Base-by-base conservation (phyloP, 2,329 filamentous ascomycete genomes). In the Esteya vermicola region DNA sequence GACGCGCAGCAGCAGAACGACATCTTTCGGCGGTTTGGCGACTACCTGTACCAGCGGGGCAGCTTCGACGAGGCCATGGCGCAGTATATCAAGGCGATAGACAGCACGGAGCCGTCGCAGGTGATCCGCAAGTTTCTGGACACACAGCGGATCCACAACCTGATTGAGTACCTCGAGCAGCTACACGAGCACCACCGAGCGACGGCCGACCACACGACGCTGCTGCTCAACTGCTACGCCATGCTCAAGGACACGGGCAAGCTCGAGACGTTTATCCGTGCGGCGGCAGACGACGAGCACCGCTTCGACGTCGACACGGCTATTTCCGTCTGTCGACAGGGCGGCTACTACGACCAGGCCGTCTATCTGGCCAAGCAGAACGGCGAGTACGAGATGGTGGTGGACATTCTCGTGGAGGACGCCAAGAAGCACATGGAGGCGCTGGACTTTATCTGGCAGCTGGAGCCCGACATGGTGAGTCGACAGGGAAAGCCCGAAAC, bases 21-120 rank as follows among this genome's bases (percentile, higher is more conserved):
- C 43, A 98, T 98, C 43, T 93, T 89, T 54, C 78, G 89, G 43
- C 88, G 81, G 55, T 96, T 94, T 57, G 91, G 89, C 12, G 91
- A 98, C 55, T 84, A 89, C 52, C 61, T 96, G 4, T 96, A 98
- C 52, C 85, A 93, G 48, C 94, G 93, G 53, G 85, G 83, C 5
- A 88, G 95, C 54, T 98, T 89, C 53, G 91, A 98, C 54, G 91
- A 84, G 7, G 88, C 93, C n/a, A 98, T 98, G 93, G 81, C 93
- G 51, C 91, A 96, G 57, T 98, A 98, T 54, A 77, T 98, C 46
- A 82, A 85, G 50, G 89, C 93, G 0, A 95, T 98, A 44, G 88
- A 95, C 54, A 91, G 85, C 43, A 96, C 89, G 0, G 89, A 96
- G 52, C 89, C 89, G 7, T 95, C 89, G 2, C 89, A 95, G 54